Base-by-base conservation (phyloP, 768 basidiomycete genomes). In the Xerocomellus dryophilus region DNA sequence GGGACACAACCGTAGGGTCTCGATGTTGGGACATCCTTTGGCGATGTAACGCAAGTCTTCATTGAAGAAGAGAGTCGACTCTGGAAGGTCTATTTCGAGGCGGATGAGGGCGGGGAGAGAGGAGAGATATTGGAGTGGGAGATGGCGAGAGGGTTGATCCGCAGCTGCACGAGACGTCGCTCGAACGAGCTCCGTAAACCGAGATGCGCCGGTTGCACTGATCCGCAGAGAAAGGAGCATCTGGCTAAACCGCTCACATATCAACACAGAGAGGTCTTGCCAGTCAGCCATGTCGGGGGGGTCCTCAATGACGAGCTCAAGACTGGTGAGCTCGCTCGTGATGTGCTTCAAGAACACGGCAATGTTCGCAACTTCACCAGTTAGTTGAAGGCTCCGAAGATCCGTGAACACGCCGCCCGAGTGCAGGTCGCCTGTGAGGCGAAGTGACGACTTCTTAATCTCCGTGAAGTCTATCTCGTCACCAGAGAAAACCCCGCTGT, bases 141-240 rank as follows among this genome's bases (percentile, higher is more conserved):
- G 80, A 52, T 79, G 80, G 29, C 76, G 77, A 43, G 80, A 75
- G 12, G 84, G 78, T 21, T 81, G 77, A 57, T 87, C 87, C 8
- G 61, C 58, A 11, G 72, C 76, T 18, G 77, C 82, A 57, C 85
- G 78, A 29, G 84, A 77, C 5, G 88, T 85, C 9, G 90, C 87
- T 50, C 90, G 84, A 46, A 88, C 82, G 43, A 95, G 80, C 57
- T 94, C 90, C 5, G 81, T 79, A 75, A 90, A 95, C 50, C 89
- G 82, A n/a, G 82, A 83, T 21, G 85, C 79, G 17, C 86, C 82
- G 0, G 82, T 84, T 7, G 88, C 85, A 21, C 77, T 72, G 57
- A 90, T 77, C 51, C 79, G 79, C 56, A 90, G 68, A 10, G 80
- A 78, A 61, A 82, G 79, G 47, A 91, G 72, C 14, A 82, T 79